Evolutionary conservation across 805 yeast species (phyloP), one percentile per base, ranked within the genome.

Genomic region (Candida ficus): DNA sequence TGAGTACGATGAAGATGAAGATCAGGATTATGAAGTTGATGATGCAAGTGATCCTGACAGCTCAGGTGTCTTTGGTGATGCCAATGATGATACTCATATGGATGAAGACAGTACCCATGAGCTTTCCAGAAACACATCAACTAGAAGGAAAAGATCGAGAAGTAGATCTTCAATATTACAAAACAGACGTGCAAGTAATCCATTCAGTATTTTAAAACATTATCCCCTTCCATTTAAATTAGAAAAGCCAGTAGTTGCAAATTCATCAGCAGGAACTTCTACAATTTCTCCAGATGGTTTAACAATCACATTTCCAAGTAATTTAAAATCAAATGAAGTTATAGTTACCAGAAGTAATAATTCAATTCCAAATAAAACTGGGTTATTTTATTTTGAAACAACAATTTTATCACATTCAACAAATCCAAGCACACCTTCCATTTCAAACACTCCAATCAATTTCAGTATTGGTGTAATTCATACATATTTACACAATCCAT

Each of bases 371-470:
- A 46, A 58, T 4, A 54, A 58, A 17, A 54, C 70, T 42, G 76
- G 79, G 2, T 53, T 76, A 4, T 76, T 68, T 52, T 76, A 76
- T 50, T 76, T 51, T 48, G 83, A 76, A 50, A 60, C 75, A n/a
- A 60, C 62, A 32, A 50, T 77, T 5, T 19, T 33, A 2, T 31
- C 5, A n/a, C n/a, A n/a, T n/a, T n/a, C n/a, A 20, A 2, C 41
- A 14, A 18, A 10, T 16, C n/a, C 35, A 11, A 7, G 17, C 4
- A 6, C 5, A 12, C 35, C 51, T 2, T 50, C 63, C 5, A 66
- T 64, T 3, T 56, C 68, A 9, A 49, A 53, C n/a, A 67, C 62
- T 23, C 59, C 66, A 38, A 35, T 32, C 13, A 45, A 48, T 17
- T 43, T 49, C 0, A 29, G 43, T 13, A 45, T 76, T 26, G 82